Conservation (phyloP, 176 grass and related monocot species). For the Pharus latifolius region DNA sequence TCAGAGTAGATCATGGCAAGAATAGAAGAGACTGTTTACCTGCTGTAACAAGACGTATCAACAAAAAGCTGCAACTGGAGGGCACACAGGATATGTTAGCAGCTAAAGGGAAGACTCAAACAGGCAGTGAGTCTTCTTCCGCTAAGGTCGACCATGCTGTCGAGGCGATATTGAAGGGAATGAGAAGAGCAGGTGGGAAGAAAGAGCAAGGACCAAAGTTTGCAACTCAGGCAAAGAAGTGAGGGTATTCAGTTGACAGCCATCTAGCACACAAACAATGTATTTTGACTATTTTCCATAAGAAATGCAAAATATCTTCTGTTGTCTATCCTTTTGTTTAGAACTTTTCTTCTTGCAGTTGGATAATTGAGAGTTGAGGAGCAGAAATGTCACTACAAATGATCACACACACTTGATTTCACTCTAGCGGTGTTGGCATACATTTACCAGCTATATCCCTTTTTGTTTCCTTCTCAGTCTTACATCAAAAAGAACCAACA, state of each 20-base stretch:
- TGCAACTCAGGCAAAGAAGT: background rate
- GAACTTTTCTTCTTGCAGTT: background rate
- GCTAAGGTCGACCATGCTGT: background rate
- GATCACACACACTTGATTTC: too few species aligned
- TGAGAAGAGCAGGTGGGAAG: background rate
- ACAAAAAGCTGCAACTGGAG: background rate
- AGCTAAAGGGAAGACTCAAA: background rate
- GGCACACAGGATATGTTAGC: background rate
- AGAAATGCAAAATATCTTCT: background rate
- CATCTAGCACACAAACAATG: too few species aligned
- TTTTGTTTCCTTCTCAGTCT: background rate
- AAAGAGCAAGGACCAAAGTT: background rate
- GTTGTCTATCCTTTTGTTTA: background rate
- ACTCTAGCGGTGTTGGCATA: conserved; percentile 3
- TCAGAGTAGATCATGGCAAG: background rate
- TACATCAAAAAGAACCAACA: conserved; percentile 26
- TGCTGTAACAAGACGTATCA: background rate
- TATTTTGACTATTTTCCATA: too few species aligned
- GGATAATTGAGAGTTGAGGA: background rate
- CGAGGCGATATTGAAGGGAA: conserved; percentile 3
- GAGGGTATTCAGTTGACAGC: background rate
- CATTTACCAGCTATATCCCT: conserved; percentile 3
- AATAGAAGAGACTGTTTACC: background rate
- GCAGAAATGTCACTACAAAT: background rate
- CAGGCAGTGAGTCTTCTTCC: background rate